phyloP scores from a whole-genome alignment of 2,329 filamentous ascomycete genomes.

The Sclerotinia spermophila region DNA sequence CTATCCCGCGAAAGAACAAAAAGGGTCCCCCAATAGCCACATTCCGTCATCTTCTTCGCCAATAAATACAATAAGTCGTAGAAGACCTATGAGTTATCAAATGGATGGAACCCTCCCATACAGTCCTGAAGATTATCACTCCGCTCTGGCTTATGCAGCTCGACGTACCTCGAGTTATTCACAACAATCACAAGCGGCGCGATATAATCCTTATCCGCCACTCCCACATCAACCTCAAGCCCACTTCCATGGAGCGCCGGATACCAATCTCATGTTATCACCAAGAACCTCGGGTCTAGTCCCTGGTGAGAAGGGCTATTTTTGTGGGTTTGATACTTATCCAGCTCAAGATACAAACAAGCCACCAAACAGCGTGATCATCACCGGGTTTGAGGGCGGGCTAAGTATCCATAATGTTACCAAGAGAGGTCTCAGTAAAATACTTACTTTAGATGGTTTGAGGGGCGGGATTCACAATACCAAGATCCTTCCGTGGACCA shows the following conservation, averaged over 20 bases:
- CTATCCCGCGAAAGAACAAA: constrained; percentile 35
- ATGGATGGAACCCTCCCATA: constrained; percentile 31
- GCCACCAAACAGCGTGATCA: constrained; percentile 57
- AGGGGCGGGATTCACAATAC: constrained; percentile 77
- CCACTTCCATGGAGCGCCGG: constrained; percentile 72
- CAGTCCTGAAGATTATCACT: constrained; percentile 48
- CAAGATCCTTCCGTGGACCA: constrained; percentile 73
- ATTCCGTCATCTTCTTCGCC: constrained; percentile 36
- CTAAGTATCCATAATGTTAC: constrained; percentile 72
- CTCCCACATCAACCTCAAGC: constrained; percentile 71
- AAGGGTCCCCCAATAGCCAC: constrained; percentile 28
- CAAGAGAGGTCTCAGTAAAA: constrained; percentile 65
- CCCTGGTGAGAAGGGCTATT: constrained; percentile 67
- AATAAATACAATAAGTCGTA: constrained; percentile 38
- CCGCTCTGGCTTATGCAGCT: constrained; percentile 41
- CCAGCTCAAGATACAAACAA: constrained; percentile 36
- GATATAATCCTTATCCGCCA: constrained; percentile 55
- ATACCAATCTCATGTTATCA: constrained; percentile 60
- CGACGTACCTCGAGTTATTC: constrained; percentile 53
- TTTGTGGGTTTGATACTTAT: constrained; percentile 77
- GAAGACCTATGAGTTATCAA: constrained; percentile 54
- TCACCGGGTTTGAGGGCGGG: constrained; percentile 77
- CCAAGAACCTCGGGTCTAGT: constrained; percentile 52
- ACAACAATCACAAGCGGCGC: constrained; percentile 40
- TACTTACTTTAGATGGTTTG: constrained; percentile 71